phyloP scores from a whole-genome alignment of 1,139 yeast species.

The Magnusiomyces fungicola region DNA sequence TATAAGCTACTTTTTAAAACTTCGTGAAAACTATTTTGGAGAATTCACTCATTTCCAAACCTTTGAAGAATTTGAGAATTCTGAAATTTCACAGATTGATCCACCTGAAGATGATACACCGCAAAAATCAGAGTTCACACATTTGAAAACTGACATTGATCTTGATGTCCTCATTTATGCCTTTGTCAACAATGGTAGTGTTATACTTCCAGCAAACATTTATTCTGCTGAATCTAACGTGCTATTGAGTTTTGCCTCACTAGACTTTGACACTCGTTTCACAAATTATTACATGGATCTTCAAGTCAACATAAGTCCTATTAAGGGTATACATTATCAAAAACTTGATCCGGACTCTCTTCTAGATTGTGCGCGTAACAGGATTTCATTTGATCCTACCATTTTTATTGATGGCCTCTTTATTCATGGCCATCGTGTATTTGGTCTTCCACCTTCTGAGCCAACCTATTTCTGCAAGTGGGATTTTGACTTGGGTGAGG shows the following conservation, averaged over 20 bases:
- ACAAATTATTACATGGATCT: slow-evolving; percentile 85
- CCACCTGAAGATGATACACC: slow-evolving; percentile 3
- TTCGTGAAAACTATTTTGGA: slow-evolving; percentile 87
- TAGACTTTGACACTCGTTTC: slow-evolving; percentile 74
- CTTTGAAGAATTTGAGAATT: slow-evolving; percentile 64
- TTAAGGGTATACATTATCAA: slow-evolving; percentile 26
- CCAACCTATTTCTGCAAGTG: slow-evolving; percentile 86
- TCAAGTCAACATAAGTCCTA: slow-evolving; percentile 34
- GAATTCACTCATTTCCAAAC: slow-evolving; percentile 78
- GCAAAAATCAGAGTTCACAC: slow-evolving; percentile 9
- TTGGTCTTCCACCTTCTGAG: slow-evolving; percentile 84
- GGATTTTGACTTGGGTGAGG: slow-evolving; percentile 66
- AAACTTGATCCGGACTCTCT: slow-evolving; percentile 20
- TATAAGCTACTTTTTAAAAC: slow-evolving; percentile 63
- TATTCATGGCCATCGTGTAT: slow-evolving; percentile 83
- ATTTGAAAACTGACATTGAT: slow-evolving; percentile 54
- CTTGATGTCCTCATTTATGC: slow-evolving; percentile 69
- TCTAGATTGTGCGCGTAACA: slow-evolving; percentile 22
- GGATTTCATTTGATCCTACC: slow-evolving; percentile 32
- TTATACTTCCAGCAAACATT: slow-evolving; percentile 64
- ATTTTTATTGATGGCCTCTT: slow-evolving; percentile 55
- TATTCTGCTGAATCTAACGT: slow-evolving; percentile 60
- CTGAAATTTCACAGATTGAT: slow-evolving; percentile 12
- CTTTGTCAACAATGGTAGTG: slow-evolving; percentile 59
- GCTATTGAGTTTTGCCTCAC: slow-evolving; percentile 53